phyloP scores from a whole-genome alignment of 2,329 filamentous ascomycete genomes.

The Acarospora socialis region DNA sequence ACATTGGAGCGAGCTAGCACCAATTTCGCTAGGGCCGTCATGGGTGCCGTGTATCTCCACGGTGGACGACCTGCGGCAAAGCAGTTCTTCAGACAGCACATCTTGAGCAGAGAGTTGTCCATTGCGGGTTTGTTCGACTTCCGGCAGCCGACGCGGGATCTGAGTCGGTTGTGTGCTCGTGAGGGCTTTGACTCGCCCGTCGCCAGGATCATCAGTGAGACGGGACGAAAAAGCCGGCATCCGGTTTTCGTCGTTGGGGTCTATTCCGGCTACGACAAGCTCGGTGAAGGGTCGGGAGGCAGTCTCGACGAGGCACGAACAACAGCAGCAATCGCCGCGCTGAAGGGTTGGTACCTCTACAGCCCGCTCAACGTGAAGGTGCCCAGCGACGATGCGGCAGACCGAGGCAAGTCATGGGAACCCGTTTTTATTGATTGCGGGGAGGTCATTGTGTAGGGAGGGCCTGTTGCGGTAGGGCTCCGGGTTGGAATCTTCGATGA shows the following conservation, averaged over 20 bases:
- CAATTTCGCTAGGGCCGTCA: constrained; percentile 66
- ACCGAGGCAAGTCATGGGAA: constrained; percentile 49
- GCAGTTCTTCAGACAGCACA: constrained; percentile 68
- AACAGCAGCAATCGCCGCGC: constrained; percentile 66
- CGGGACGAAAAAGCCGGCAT: constrained; percentile 66
- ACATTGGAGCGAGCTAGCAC: constrained; percentile 49
- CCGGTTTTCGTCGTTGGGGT: constrained; percentile 92
- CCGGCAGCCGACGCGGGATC: constrained; percentile 66
- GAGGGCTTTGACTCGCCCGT: constrained; percentile 83
- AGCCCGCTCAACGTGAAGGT: constrained; percentile 55
- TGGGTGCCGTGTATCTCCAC: constrained; percentile 78
- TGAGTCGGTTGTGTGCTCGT: constrained; percentile 67
- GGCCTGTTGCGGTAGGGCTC: too few relatives aligned
- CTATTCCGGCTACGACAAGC: constrained; percentile 77
- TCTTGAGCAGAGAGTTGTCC: constrained; percentile 66
- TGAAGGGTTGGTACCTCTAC: constrained; percentile 96
- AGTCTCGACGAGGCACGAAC: constrained; percentile 64
- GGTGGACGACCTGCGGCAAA: constrained; percentile 65
- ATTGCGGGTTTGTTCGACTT: constrained; percentile 71
- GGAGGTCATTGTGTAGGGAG: constrained; percentile 44
- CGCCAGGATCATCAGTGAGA: constrained; percentile 79
- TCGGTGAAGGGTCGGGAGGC: constrained; percentile 76
- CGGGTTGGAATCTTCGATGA: too few relatives aligned
- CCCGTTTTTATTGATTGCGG: constrained; percentile 56
- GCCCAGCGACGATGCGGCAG: constrained; percentile 54